Evolutionary conservation across 768 basidiomycete species (phyloP), one percentile per base, ranked within the genome.

Genomic region (Xanthoconium stramineum): DNA sequence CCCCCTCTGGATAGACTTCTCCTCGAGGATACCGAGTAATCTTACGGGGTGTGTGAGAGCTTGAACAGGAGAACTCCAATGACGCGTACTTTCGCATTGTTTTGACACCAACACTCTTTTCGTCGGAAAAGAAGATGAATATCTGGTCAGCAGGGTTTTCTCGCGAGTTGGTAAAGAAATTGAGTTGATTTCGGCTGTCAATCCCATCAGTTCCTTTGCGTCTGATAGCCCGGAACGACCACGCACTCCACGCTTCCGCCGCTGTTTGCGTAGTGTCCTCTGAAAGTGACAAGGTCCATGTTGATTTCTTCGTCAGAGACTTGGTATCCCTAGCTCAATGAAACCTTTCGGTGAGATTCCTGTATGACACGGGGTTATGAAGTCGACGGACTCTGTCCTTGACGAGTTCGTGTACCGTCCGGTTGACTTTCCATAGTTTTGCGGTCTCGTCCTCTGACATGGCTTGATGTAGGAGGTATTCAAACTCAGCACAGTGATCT

Each of bases 351-450:
- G 54, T 68, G 43, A 67, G 63, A 65, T 50, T 51, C 43, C 32
- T 45, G 43, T 28, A 57, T 29, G 47, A 59, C n/a, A 54, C 11
- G 50, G 30, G 33, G 19, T 14, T 38, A 61, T 54, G 33, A 60
- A 53, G 53, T 52, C 56, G 55, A 65, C 60, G 38, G 69, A 98
- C 97, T 78, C 97, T 84, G 72, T 99, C 96, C 71, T 86, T 84
- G 60, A 95, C 92, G 50, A 99, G 85, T 74, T 99, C 96, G 70
- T 98, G 95, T 42, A 98, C 89, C 47, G 97, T 98, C 65, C 92
- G 78, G 73, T 94, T 94, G 60, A 98, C 94, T 67, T 95, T 89
- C 93, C 94, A 98, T 68, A 98, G 80, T 67, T 86, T 86, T 56
- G 94, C 89, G 58, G 86, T 83, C 72, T 92, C 90, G 75, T 91